Conservation (phyloP, 768 basidiomycete species). For the Boletus huronensis region DNA sequence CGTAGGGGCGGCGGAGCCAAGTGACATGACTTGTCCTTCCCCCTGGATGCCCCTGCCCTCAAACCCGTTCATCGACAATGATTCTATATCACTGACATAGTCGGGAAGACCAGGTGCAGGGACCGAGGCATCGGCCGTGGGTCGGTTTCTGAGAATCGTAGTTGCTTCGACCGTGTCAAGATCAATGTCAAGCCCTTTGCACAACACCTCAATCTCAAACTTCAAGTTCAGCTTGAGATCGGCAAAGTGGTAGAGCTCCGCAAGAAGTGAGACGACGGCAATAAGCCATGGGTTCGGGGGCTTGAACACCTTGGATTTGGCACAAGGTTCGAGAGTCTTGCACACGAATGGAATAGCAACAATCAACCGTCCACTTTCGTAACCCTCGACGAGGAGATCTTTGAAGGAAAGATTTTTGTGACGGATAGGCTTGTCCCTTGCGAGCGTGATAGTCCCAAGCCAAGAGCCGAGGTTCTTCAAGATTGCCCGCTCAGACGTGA, state of each 20-base stretch:
- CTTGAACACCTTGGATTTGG: conserved; percentile 87
- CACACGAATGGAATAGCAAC: conserved; percentile 98
- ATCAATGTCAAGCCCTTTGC: conserved; percentile 86
- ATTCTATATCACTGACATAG: conserved; percentile 76
- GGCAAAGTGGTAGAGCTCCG: conserved; percentile 95
- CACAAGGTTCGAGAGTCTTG: conserved; percentile 90
- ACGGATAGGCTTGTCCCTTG: conserved; percentile 87
- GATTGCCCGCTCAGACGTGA: conserved; percentile 77
- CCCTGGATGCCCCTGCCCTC: conserved; percentile 46
- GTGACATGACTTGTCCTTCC: conserved; percentile 60
- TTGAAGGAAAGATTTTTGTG: conserved; percentile 95
- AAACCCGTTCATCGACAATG: conserved; percentile 72
- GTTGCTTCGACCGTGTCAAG: conserved; percentile 83
- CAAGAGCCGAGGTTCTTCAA: conserved; percentile 95
- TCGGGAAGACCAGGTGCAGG: conserved; percentile 65
- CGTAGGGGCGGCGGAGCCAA: conserved; percentile 57
- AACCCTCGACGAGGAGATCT: conserved; percentile 94
- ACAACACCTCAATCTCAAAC: conserved; percentile 97
- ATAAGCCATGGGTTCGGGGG: conserved; percentile 99
- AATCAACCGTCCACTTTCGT: conserved; percentile 84
- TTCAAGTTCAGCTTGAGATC: conserved; percentile 95
- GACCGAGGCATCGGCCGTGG: conserved; percentile 50
- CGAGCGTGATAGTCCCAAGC: conserved; percentile 92
- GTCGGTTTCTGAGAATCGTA: conserved; percentile 74
- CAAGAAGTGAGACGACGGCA: conserved; percentile 88